Percentiles rank a stretch among this genome's conserved stretches.
phyloP scores from a whole-genome alignment of 2,329 filamentous ascomycete genomes.

The Calonectria multiphialidica region DNA sequence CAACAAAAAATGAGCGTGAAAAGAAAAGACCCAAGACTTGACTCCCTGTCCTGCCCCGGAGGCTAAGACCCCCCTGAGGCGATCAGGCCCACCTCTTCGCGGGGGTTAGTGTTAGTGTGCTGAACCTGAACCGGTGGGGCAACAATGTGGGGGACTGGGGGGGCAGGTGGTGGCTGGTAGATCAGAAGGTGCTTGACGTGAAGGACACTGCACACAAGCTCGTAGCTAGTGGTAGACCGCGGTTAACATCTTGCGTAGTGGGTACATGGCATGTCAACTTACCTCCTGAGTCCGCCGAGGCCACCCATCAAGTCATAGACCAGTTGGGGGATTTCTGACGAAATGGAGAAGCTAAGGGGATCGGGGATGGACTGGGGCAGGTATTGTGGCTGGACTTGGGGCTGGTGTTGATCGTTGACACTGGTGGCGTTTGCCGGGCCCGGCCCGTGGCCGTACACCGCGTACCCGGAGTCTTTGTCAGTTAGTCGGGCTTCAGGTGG shows the following conservation, averaged over 20 bases:
- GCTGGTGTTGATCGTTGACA: not conserved
- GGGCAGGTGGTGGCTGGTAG: not conserved
- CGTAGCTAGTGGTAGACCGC: not conserved
- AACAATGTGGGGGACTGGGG: not conserved
- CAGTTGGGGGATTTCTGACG: not conserved
- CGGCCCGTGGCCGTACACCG: not conserved
- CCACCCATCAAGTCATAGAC: not conserved
- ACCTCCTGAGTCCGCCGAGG: not conserved
- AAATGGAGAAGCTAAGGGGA: not conserved
- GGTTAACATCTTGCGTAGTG: not conserved
- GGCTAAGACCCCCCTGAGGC: not conserved
- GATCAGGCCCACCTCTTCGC: not conserved
- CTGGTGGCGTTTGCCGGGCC: not conserved
- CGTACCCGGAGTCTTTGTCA: not conserved
- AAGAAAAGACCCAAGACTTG: not conserved
- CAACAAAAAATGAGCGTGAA: not conserved
- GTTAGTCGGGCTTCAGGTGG: not conserved
- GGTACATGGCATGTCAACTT: not conserved
- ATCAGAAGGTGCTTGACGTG: not conserved
- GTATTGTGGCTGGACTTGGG: not conserved
- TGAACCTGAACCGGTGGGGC: not conserved
- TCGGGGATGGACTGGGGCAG: too few species aligned
- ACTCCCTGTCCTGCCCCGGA: not conserved
- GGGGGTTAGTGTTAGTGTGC: not conserved
- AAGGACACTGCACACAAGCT: not conserved